Base-by-base conservation (phyloP, 208 protist genomes). In the Leishmania arabica region DNA sequence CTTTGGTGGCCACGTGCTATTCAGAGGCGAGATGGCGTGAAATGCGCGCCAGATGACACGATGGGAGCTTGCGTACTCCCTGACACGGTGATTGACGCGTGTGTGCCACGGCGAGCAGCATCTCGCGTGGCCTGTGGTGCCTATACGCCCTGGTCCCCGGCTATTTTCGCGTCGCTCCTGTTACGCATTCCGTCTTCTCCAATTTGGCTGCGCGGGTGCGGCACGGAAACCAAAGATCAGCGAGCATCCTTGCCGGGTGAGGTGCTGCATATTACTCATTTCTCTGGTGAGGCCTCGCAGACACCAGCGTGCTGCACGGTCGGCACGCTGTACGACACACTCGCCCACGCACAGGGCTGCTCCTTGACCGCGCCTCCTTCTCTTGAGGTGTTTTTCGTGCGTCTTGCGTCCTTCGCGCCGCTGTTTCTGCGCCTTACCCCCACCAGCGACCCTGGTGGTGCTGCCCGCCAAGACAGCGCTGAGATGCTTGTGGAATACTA, bases 51-150 rank as follows among this genome's bases (percentile, higher is more conserved):
- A 24, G 53, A 66, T 11, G 53, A 8, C 21, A 24, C 49, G 6
- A 68, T 37, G 1, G 21, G 21, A 65, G 74, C 53, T 66, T 27
- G 34, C 0, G 3, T 9, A 15, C 77, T 85, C 1, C 82, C 82
- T 15, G 77, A 78, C 9, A 77, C 77, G 24, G 82, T 78, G 21
- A 42, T 78, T 13, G 60, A 81, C 15, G 77, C 77, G 40, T 85
- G 60, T 62, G 27, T 77, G 27, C 72, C 47, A 54, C 40, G 40
- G 40, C 68, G 66, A 75, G 42, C 19, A 3, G 49, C 45, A 17
- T 37, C 51, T 54, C 0, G 17, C 53, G 9, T 37, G 27, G 51
- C 31, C 17, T 40, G 13, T 58, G 72, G 31, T 7, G 34, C 19
- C 7, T 24, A n/a, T 60, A 40, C 31, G 31, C 11, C 7, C 37